phyloP scores from a whole-genome alignment of 306 rosid genomes.

The Oemleria cerasiformis region DNA sequence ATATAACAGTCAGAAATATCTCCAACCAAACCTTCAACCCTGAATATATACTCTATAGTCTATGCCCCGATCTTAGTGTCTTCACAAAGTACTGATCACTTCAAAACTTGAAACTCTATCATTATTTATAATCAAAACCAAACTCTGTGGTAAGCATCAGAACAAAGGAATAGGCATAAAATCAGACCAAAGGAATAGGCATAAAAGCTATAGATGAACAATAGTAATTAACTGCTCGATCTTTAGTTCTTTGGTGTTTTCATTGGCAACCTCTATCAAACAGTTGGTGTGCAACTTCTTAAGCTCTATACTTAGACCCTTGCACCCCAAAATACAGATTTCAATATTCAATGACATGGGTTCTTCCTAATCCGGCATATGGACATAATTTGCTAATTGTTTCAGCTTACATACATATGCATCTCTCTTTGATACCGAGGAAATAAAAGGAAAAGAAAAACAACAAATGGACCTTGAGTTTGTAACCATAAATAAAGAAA shows the following conservation, averaged over 20 bases:
- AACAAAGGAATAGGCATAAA: background rate
- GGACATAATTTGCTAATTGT: too few relatives aligned
- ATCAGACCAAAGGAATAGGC: too few relatives aligned
- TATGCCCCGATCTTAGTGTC: background rate
- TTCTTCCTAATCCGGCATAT: background rate
- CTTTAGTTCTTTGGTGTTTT: background rate
- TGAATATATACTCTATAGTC: background rate
- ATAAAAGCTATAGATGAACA: background rate
- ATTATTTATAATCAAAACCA: background rate
- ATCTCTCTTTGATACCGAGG: constrained; percentile 1
- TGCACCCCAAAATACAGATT: background rate
- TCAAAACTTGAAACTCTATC: background rate
- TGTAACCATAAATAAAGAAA: background rate
- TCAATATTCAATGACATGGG: background rate
- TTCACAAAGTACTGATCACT: background rate
- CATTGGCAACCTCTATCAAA: constrained; percentile 14
- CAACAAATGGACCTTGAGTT: background rate
- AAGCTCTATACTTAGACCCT: background rate
- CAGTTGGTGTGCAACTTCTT: constrained; percentile 4
- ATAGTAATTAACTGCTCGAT: background rate
- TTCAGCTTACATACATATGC: background rate
- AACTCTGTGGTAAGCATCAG: background rate
- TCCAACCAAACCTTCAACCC: background rate
- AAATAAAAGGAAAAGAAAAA: too few relatives aligned
- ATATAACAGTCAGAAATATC: background rate